A percentile compares a stretch with the other conserved stretches of the same genome.
Conservation (phyloP, 768 basidiomycete species). For the Termitomyces eurrhizus region DNA sequence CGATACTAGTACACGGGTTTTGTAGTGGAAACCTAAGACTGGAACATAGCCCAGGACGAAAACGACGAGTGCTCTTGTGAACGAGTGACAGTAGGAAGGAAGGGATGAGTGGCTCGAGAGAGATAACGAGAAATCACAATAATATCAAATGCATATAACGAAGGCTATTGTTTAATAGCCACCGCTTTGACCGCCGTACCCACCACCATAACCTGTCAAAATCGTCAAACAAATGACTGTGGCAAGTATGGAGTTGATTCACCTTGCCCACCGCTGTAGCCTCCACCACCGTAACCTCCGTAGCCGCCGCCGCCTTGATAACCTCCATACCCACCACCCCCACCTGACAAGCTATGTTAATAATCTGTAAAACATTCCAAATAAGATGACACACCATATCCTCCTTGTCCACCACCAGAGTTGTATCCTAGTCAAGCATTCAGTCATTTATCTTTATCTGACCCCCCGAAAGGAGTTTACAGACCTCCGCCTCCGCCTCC, state of each 20-base stretch:
- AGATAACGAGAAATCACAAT: conserved; percentile 11
- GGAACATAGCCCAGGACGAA: conserved; percentile 28
- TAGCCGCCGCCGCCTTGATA: neutral
- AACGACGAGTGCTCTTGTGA: conserved; percentile 36
- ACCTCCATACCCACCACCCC: neutral
- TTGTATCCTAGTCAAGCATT: conserved; percentile 13
- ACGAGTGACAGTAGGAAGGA: conserved; percentile 34
- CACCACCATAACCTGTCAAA: conserved; percentile 9
- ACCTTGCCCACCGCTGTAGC: conserved; percentile 16
- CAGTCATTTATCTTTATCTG: neutral
- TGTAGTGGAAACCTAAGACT: conserved; percentile 34
- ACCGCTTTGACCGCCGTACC: conserved; percentile 16
- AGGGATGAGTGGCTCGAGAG: conserved; percentile 28
- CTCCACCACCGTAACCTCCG: conserved; percentile 7
- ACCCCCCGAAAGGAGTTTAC: neutral
- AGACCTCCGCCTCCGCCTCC: conserved; percentile 47
- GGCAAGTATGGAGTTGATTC: neutral
- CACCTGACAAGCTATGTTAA: neutral
- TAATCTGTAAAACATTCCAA: neutral
- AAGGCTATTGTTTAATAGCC: conserved; percentile 23
- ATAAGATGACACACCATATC: conserved; percentile 10
- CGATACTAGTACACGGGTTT: conserved; percentile 44
- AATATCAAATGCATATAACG: neutral
- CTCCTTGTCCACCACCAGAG: conserved; percentile 17
- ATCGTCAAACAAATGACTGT: neutral